These are phyloP conservation scores for Notholithocarpus densiflorus DNA, from an alignment of 306 rosid species.

Conservation along the genomic window DNA sequence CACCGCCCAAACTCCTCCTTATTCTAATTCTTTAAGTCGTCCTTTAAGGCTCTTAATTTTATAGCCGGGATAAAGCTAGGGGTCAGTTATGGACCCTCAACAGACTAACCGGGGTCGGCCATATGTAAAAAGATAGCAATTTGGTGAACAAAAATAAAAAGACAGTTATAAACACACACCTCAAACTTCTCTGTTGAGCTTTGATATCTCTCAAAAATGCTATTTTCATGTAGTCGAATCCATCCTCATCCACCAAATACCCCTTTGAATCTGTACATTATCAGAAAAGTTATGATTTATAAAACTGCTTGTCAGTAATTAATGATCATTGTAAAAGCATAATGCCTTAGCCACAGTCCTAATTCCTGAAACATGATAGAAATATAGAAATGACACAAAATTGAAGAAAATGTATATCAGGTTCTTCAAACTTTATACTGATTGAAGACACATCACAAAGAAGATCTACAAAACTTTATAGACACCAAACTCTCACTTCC, in stretches of 20 bases:
- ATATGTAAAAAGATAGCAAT: neutral
- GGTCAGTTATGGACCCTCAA: too few relatives aligned
- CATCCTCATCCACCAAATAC: slow-evolving; percentile 95
- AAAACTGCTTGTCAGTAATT: neutral
- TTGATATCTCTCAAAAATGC: slow-evolving; percentile 86
- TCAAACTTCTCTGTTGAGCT: slow-evolving; percentile 87
- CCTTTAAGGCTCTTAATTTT: too few relatives aligned
- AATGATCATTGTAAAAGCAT: neutral
- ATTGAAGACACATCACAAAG: neutral
- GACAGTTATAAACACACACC: slow-evolving; percentile 43
- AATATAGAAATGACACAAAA: neutral
- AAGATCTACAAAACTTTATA: neutral
- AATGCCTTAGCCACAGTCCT: neutral
- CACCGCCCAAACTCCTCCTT: too few relatives aligned
- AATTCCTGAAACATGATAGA: neutral
- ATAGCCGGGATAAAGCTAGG: too few relatives aligned
- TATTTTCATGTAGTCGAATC: slow-evolving; percentile 91
- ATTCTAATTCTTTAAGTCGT: too few relatives aligned
- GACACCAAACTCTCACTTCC: neutral
- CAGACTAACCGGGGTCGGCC: too few relatives aligned
- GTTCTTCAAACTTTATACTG: neutral
- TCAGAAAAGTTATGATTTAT: slow-evolving; percentile 12
- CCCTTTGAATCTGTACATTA: slow-evolving; percentile 80
- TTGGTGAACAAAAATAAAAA: slow-evolving; percentile 10
- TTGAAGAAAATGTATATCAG: neutral